Conservation (phyloP, 2,329 filamentous ascomycete genomes). For the Simplicillium aogashimaense region DNA sequence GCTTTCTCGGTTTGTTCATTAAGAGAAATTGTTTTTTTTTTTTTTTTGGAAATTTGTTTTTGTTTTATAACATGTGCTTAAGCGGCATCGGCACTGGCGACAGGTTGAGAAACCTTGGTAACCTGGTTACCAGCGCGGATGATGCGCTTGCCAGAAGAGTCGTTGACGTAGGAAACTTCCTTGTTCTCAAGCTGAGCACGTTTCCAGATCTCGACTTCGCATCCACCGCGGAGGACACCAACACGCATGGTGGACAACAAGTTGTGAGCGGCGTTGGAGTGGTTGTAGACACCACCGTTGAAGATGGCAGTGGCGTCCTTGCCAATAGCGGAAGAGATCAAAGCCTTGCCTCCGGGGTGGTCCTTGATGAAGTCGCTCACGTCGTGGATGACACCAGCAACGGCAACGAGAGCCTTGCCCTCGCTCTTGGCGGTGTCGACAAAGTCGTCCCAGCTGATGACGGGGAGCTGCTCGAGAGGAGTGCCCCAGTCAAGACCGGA, state of each 20-base stretch:
- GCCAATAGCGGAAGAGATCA: constrained; percentile 73
- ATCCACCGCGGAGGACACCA: constrained; percentile 76
- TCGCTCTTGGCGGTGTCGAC: constrained; percentile 62
- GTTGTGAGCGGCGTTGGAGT: constrained; percentile 87
- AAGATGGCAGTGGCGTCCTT: constrained; percentile 87
- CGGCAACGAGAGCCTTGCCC: constrained; percentile 64
- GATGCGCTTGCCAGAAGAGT: constrained; percentile 71
- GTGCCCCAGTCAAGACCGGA: constrained; percentile 75
- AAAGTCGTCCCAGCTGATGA: constrained; percentile 81
- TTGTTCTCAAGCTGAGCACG: constrained; percentile 76
- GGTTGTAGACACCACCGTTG: constrained; percentile 83
- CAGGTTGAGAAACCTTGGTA: constrained; percentile 72
- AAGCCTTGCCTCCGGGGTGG: constrained; percentile 81
- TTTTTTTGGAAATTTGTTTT: neutral
- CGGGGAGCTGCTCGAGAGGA: constrained; percentile 75
- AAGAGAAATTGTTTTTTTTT: neutral
- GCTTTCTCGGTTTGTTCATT: neutral
- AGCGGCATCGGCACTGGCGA: constrained; percentile 76
- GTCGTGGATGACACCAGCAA: constrained; percentile 81
- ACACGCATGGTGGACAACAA: constrained; percentile 80
- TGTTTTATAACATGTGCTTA: constrained; percentile 23
- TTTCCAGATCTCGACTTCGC: constrained; percentile 92
- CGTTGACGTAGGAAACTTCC: constrained; percentile 70
- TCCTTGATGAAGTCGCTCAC: constrained; percentile 77
- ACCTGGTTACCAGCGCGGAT: constrained; percentile 78